phyloP scores from a whole-genome alignment of 2,329 filamentous ascomycete genomes.

The Plectosphaerella plurivora region DNA sequence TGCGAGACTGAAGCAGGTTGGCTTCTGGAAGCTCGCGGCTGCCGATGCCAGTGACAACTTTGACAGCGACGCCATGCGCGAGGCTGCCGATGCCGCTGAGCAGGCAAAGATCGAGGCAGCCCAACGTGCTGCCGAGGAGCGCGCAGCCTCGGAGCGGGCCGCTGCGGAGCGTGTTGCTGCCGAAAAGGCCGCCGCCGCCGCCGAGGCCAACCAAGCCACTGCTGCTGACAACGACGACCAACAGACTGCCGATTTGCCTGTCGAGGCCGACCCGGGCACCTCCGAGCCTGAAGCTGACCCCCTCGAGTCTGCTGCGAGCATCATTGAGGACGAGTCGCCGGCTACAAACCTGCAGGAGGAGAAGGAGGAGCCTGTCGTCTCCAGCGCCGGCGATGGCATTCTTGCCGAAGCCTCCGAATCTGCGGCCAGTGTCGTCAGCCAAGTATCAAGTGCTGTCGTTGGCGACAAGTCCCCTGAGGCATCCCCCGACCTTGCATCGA shows the following conservation, averaged over 20 bases:
- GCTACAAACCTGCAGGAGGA: constrained; percentile 4
- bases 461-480: constrained; percentile 1
- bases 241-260: constrained; percentile 4
- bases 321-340: constrained; percentile 10
- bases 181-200: not conserved
- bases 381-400: constrained; percentile 3
- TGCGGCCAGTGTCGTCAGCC: constrained; percentile 12
- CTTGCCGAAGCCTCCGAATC: constrained; percentile 14
- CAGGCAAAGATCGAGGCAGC: constrained; percentile 27
- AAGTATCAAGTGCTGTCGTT: constrained; percentile 10
- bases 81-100: constrained; percentile 43
- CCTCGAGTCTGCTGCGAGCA: constrained; percentile 10
- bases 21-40: constrained; percentile 75
- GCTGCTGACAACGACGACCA: constrained; percentile 8
- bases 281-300: constrained; percentile 10
- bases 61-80: constrained; percentile 59
- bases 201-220: constrained; percentile 4
- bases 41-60: constrained; percentile 76
- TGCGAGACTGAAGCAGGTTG: constrained; percentile 74
- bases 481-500: constrained; percentile 10
- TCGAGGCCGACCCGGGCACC: not conserved
- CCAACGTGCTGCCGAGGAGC: constrained; percentile 12
- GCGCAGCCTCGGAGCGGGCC: constrained; percentile 6
- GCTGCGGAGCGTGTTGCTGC: constrained; percentile 20
- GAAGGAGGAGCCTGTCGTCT: not conserved